Conservation (phyloP, 2,329 filamentous ascomycete genomes). For the Fusarium sp. region DNA sequence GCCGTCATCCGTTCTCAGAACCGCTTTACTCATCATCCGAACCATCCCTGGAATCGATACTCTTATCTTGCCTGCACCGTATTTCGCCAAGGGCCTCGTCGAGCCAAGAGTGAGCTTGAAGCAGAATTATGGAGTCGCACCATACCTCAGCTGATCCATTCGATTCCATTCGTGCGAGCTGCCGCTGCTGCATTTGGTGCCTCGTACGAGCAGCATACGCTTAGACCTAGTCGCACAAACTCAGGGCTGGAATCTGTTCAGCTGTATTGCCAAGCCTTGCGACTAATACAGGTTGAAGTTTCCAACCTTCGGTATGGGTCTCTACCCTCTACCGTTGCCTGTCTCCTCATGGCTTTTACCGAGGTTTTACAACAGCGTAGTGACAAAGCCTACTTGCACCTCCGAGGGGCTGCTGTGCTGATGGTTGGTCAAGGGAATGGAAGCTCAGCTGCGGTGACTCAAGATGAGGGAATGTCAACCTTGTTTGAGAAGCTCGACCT, state of each 20-base stretch:
- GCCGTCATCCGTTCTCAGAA: neutral
- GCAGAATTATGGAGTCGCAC: conserved; percentile 29
- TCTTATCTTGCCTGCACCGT: conserved; percentile 21
- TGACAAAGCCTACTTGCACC: conserved; percentile 12
- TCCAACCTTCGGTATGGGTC: neutral
- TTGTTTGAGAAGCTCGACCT: conserved; percentile 34
- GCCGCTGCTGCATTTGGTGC: conserved; percentile 32
- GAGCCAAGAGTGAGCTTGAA: conserved; percentile 24
- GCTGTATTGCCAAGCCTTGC: conserved; percentile 23
- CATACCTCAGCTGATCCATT: conserved; percentile 29
- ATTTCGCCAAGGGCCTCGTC: conserved; percentile 20
- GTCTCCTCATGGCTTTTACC: conserved; percentile 21
- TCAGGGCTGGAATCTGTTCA: conserved; percentile 6
- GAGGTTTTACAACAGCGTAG: conserved; percentile 31
- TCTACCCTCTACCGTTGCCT: conserved; percentile 27
- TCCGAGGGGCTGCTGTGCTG: conserved; percentile 20
- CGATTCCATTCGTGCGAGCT: conserved; percentile 27
- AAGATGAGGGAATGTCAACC: conserved; percentile 2
- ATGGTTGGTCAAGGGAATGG: conserved; percentile 8
- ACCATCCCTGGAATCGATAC: neutral
- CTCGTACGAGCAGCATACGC: conserved; percentile 26
- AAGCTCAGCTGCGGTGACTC: neutral
- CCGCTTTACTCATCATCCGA: neutral
- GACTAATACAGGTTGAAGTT: conserved; percentile 29
- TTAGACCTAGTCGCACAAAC: neutral